Evolutionary conservation across 2,329 filamentous ascomycete species (phyloP).

Genomic region (Lomentospora prolificans): DNA sequence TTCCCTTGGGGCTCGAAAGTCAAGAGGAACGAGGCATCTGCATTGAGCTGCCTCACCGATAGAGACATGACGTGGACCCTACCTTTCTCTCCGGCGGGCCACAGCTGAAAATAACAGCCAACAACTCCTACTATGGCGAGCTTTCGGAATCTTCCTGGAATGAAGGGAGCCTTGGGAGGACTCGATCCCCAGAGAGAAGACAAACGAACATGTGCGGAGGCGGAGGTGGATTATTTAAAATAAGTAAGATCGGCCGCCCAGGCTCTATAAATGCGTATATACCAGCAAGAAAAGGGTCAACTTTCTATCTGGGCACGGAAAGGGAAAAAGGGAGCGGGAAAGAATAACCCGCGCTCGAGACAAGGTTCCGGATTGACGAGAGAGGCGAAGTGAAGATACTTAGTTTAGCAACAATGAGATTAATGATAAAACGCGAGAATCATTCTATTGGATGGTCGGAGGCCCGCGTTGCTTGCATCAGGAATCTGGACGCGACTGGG

Average conservation of each 20-base stretch:
- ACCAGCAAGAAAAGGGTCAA: neutral
- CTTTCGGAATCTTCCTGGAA: neutral
- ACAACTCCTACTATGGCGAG: slow-evolving; percentile 54
- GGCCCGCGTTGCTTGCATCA: neutral
- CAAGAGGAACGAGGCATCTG: slow-evolving; percentile 55
- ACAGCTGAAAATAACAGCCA: slow-evolving; percentile 8
- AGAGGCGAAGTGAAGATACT: neutral
- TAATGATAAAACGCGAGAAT: neutral
- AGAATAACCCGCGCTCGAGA: slow-evolving; percentile 1
- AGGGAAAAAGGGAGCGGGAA: neutral
- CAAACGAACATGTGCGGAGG: neutral
- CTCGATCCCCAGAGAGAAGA: neutral
- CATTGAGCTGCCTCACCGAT: slow-evolving; percentile 53
- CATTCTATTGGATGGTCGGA: neutral
- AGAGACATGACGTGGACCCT: slow-evolving; percentile 44
- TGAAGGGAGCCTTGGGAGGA: neutral
- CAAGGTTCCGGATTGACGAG: slow-evolving; percentile 2
- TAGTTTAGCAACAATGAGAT: neutral
- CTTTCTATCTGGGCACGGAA: neutral
- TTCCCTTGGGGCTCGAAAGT: slow-evolving; percentile 47
- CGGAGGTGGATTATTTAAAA: neutral
- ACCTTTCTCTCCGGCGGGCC: too few species aligned
- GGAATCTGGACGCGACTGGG: neutral
- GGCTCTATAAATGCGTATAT: neutral
- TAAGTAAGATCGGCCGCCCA: neutral